These are phyloP conservation scores for Blastobotrys mokoenaii DNA, from an alignment of 805 yeast genomes.

Conservation along the genomic window DNA sequence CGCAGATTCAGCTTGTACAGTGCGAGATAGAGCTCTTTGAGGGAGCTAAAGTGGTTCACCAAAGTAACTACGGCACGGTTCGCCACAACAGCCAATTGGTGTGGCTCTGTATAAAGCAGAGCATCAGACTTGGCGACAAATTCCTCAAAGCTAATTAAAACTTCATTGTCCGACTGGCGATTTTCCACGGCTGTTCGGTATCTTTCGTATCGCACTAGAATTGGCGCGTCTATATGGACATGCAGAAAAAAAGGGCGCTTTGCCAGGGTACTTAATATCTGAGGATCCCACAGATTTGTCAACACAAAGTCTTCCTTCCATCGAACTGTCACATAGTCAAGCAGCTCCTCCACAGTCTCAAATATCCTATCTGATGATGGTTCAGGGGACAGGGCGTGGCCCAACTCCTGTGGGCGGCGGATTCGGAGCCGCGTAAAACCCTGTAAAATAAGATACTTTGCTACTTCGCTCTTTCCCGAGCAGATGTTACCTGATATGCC, in stretches of 20 bases:
- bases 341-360: constrained; percentile 35
- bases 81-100: constrained; percentile 33
- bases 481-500: constrained; percentile 66
- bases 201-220: constrained; percentile 12
- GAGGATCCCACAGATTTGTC: constrained; percentile 37
- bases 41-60: constrained; percentile 39
- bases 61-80: constrained; percentile 49
- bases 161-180: neutral
- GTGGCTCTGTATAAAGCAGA: constrained; percentile 22
- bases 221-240: constrained; percentile 67
- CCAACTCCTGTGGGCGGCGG: neutral
- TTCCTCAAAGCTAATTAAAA: constrained; percentile 24
- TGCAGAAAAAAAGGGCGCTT: constrained; percentile 82
- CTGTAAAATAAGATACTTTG: constrained; percentile 44
- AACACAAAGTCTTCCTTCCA: constrained; percentile 62
- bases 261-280: constrained; percentile 38
- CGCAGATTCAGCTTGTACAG: constrained; percentile 36
- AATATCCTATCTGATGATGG: constrained; percentile 25
- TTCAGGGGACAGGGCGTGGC: neutral
- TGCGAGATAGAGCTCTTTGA: constrained; percentile 31
- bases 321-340: constrained; percentile 53
- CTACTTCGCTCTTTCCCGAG: constrained; percentile 61
- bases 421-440: constrained; percentile 39
- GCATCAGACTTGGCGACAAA: constrained; percentile 32
- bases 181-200: constrained; percentile 2